Evolutionary conservation across 441 rosid genomes (phyloP), one percentile per base, ranked within the genome.

Genomic region (Euphorbia celastroides): DNA sequence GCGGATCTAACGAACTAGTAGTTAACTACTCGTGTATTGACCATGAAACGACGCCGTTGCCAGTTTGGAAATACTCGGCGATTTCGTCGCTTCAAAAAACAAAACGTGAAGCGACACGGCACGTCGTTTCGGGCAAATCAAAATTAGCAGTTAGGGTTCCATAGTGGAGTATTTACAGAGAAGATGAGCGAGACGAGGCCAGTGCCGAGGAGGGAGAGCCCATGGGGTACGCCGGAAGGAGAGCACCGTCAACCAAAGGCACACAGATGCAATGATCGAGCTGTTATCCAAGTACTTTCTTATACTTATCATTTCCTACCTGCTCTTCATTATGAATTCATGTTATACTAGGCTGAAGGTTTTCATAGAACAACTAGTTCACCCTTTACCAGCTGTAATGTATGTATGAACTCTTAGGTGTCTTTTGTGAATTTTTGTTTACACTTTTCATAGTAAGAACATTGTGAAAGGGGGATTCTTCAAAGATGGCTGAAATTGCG

Each of bases 241-340:
- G 88, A 88, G 17, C 78, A 83, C 61, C 88, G 89, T 13, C 83
- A 93, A 69, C 98, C 98, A 9, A 92, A 89, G 75, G 91, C 98
- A 12, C 99, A 94, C 65, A 84, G 99, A 60, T 94, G 98, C 87
- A 92, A 92, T 73, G 99, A 92, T 78, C 91, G 99, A n/a, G 93
- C 83, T 28, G 92, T 92, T 58, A 78, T 92, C 38, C 99, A 92
- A 78, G 99, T 92, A 74, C 36, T 30, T 30, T 28, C n/a, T 2
- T 57, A 2, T 28, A 13, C 38, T 12, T 57, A 27, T 57, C 38
- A 27, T 30, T 52, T 22, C 25, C 7, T n/a, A 6, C 20, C 52
- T 46, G 2, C 20, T 54, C 16, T 54, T 10, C 20, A 51, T 51
- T 19, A 20, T 23, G 0, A 1, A 5, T 23, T 17, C 30, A 5